phyloP scores from a whole-genome alignment of 345 rosid genomes.

The Citrus hindsii region DNA sequence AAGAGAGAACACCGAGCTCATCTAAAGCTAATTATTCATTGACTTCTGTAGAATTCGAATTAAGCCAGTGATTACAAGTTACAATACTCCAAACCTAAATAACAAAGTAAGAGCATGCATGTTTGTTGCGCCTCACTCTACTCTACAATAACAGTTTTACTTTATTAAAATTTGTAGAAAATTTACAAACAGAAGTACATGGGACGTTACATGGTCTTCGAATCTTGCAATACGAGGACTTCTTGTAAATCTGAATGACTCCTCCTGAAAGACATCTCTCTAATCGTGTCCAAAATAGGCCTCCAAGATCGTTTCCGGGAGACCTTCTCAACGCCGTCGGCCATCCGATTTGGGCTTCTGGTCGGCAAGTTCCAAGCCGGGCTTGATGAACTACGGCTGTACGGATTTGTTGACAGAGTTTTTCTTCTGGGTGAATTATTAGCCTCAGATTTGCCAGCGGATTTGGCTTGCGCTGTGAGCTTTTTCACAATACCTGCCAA shows the following conservation, averaged over 20 bases:
- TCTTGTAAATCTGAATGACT: slow-evolving; percentile 41
- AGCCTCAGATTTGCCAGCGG: not conserved
- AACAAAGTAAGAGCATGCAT: no score
- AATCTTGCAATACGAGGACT: not conserved
- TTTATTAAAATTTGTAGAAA: no score
- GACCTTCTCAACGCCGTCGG: not conserved
- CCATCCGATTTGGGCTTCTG: not conserved
- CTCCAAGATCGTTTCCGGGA: slow-evolving; percentile 23
- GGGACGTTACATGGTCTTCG: not conserved
- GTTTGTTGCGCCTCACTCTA: no score
- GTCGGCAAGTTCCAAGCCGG: not conserved
- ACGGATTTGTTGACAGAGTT: not conserved
- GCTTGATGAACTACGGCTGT: not conserved
- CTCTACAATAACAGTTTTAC: no score
- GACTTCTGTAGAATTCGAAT: no score
- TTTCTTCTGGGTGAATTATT: not conserved
- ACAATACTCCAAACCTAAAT: no score
- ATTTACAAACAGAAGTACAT: not conserved
- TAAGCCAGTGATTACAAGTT: no score
- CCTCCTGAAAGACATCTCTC: slow-evolving; percentile 39
- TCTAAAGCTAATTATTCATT: no score
- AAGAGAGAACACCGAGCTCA: no score
- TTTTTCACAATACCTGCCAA: slow-evolving; percentile 31
- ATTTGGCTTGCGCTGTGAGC: slow-evolving; percentile 37
- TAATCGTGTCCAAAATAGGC: slow-evolving; percentile 48